These are phyloP conservation scores for Colletotrichum liriopes DNA, from an alignment of 2,329 filamentous ascomycete species.

Conservation along the genomic window DNA sequence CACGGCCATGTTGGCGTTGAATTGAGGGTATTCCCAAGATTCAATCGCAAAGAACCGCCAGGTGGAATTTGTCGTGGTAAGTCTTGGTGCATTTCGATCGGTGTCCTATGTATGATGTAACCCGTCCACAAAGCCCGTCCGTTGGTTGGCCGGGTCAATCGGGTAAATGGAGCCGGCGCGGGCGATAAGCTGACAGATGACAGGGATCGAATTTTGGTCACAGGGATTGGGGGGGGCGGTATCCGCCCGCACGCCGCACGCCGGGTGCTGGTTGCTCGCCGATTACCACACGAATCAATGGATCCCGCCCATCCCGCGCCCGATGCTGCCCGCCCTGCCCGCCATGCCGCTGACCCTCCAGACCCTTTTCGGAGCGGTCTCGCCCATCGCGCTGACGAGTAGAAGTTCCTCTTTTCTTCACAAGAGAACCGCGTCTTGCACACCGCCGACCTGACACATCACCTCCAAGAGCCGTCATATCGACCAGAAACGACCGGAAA, in stretches of 20 bases:
- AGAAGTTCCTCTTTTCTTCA: conserved; percentile 5
- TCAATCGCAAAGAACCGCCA: not conserved
- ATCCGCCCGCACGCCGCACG: not conserved
- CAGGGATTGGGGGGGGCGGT: not conserved
- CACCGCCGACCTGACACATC: conserved; percentile 20
- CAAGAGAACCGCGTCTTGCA: not conserved
- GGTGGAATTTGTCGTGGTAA: not conserved
- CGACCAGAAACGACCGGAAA: not conserved
- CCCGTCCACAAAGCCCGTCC: not conserved
- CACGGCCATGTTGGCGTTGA: not conserved
- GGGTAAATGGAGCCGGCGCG: conserved; percentile 14
- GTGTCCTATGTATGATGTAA: conserved; percentile 26
- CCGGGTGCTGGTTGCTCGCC: not conserved
- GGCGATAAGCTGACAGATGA: conserved; percentile 20
- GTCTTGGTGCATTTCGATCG: too few relatives aligned
- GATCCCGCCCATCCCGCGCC: conserved; percentile 26
- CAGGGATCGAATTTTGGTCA: conserved; percentile 17
- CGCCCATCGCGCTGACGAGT: conserved; percentile 31
- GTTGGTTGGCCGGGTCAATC: conserved; percentile 5
- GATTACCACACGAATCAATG: conserved; percentile 34
- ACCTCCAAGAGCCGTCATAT: not conserved
- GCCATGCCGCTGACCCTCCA: conserved; percentile 23
- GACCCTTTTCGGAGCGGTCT: conserved; percentile 21
- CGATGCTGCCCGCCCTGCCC: conserved; percentile 6
- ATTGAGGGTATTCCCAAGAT: conserved; percentile 18